Base-by-base conservation (phyloP, 192 early-diverging fungal genomes). In the Rhizophagus prolifer region DNA sequence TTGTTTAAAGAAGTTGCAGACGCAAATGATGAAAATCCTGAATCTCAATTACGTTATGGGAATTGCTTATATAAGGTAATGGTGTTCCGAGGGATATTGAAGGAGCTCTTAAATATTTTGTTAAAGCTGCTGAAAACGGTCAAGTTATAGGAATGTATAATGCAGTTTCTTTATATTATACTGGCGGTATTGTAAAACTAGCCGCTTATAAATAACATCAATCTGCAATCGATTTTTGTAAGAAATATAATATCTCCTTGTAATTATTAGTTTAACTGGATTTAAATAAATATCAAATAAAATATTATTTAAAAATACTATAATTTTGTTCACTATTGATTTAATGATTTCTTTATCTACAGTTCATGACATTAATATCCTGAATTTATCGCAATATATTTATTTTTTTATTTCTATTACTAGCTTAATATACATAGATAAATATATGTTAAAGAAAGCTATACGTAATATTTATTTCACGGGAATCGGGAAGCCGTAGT, bases 1-100 rank as follows among this genome's bases (percentile, higher is more conserved):
- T 38, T 41, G 13, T 67, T 38, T 67, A 67, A 67, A 67, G 65
- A 67, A 41, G 28, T n/a, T 2, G 65, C 65, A 1, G 65, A 41
- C 31, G 9, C 25, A 63, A 30, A 26, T 23, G 34, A 67, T 67
- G 65, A 38, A 41, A 9, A 8, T 36, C 28, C 65, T 10, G 65
- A 38, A 36, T 25, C 65, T 21, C 65, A 67, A 67, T 41, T 36
- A n/a, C 21, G 31, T n/a, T 67, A 67, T 67, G 65, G 36, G 9
- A 9, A 10, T 36, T 67, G 65, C 9, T 38, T 67, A 36, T 67
- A 12, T 21, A 36, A n/a, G 47, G 47, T 54, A 2, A 19, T 0
- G 47, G 47, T 19, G 47, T 54, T 21, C 16, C 16, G 4, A 21
- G 4, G 47, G 6, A 21, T 54, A 19, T 54, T 19, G 16, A 54